Conservation (phyloP, 73 alveolate genomes). For the Paramecium caudatum region DNA sequence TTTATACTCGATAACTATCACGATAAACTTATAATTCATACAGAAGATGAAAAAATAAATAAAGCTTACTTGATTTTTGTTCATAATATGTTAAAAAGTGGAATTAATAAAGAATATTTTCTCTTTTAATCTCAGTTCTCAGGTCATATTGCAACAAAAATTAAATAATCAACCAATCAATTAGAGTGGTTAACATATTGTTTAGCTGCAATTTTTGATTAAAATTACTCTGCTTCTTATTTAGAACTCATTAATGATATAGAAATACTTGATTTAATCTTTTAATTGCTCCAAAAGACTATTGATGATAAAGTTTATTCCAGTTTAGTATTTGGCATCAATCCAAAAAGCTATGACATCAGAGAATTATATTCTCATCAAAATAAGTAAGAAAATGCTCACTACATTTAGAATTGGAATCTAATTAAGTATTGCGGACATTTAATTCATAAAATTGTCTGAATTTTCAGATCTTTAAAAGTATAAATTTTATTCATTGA, state of each 20-base stretch:
- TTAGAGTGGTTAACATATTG: conserved; percentile 19
- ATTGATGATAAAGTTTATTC: conserved; percentile 34
- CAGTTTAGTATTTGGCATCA: not conserved
- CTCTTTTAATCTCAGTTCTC: not conserved
- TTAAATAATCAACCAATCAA: not conserved
- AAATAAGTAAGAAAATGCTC: not conserved
- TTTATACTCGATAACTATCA: not conserved
- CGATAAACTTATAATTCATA: too few relatives aligned
- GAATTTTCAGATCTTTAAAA: not conserved
- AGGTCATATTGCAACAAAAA: not conserved
- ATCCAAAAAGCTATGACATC: not conserved
- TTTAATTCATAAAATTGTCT: not conserved
- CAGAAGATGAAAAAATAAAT: not conserved
- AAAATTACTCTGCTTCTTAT: not conserved
- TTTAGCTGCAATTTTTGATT: not conserved
- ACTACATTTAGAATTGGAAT: not conserved
- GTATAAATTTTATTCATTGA: not conserved
- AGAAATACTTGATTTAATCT: conserved; percentile 3
- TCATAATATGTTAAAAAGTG: not conserved
- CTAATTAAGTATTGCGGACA: not conserved
- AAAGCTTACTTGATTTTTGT: conserved; percentile 4
- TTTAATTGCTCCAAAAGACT: conserved; percentile 1
- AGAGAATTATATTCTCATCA: not conserved
- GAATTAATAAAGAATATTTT: not conserved
- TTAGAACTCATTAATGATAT: not conserved